Percentiles rank a stretch among this genome's conserved stretches.
Conservation (phyloP, 257 asterid genomes). For the Plectranthus barbatus region DNA sequence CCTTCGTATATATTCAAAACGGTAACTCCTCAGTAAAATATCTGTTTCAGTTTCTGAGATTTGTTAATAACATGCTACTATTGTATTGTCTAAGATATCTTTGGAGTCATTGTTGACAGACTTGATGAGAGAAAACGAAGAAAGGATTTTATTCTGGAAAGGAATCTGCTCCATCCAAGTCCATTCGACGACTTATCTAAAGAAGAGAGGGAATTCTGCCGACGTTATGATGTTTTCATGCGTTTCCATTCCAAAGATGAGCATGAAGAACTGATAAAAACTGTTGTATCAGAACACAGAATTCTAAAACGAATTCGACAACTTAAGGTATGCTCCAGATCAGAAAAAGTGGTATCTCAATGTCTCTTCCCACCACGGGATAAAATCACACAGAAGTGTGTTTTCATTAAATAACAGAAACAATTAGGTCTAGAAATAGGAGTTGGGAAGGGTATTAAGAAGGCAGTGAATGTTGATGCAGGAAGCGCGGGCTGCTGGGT, state of each 20-base stretch:
- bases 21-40: constrained; percentile 30
- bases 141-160: constrained; percentile 66
- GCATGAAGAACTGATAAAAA: constrained; percentile 55
- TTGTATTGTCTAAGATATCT: too few species aligned
- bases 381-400: too few species aligned
- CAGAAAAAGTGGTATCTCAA: background rate
- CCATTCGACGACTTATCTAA: constrained; percentile 44
- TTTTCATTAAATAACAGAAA: too few species aligned
- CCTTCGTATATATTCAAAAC: constrained; percentile 62
- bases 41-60: background rate
- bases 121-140: constrained; percentile 83
- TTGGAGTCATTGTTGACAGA: constrained; percentile 32
- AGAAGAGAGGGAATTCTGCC: constrained; percentile 60
- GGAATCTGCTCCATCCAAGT: constrained; percentile 58
- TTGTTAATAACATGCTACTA: too few species aligned
- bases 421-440: too few species aligned
- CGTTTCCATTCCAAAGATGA: constrained; percentile 74
- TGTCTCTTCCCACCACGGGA: too few species aligned
- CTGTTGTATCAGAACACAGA: constrained; percentile 46
- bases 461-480: constrained; percentile 32
- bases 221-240: constrained; percentile 60
- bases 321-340: constrained; percentile 46
- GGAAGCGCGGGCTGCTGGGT: constrained; percentile 83
- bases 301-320: constrained; percentile 52
- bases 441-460: too few species aligned